phyloP scores from a whole-genome alignment of 371 early-diverging fungal genomes.

The Apophysomyces trapeziformis region DNA sequence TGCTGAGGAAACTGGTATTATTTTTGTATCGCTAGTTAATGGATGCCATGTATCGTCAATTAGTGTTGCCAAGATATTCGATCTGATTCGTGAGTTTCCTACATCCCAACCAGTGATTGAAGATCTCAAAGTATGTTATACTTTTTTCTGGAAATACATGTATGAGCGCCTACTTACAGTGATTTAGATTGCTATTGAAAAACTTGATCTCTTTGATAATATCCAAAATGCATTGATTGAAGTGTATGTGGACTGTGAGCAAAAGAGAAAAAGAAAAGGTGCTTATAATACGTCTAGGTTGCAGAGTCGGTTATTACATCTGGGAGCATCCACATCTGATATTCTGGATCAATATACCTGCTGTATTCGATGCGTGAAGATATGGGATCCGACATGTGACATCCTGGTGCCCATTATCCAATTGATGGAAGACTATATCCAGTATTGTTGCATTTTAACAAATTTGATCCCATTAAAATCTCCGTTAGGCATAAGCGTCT shows the following conservation, averaged over 20 bases:
- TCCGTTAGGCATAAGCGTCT: neutral
- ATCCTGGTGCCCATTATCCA: conserved; percentile 32
- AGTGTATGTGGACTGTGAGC: conserved; percentile 23
- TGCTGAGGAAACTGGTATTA: neutral
- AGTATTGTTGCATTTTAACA: conserved; percentile 15
- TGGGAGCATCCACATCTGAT: conserved; percentile 35
- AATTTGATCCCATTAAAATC: neutral
- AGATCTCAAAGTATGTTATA: conserved; percentile 35
- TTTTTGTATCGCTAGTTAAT: neutral
- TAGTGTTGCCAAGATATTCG: conserved; percentile 33
- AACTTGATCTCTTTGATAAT: conserved; percentile 19
- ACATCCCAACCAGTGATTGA: conserved; percentile 25
- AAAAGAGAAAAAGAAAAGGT: too few relatives aligned
- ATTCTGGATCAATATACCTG: conserved; percentile 37
- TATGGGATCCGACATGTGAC: conserved; percentile 40
- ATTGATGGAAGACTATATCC: conserved; percentile 29
- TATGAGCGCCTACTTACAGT: neutral
- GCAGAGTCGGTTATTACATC: conserved; percentile 35
- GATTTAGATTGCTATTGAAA: conserved; percentile 20
- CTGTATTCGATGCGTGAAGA: conserved; percentile 37
- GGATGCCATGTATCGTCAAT: neutral
- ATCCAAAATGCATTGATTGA: conserved; percentile 26
- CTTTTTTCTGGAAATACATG: neutral
- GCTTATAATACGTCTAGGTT: conserved; percentile 19
- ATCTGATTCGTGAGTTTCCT: conserved; percentile 46